phyloP scores from a whole-genome alignment of 73 alveolate genomes.

The Tetrahymena thermophila region DNA sequence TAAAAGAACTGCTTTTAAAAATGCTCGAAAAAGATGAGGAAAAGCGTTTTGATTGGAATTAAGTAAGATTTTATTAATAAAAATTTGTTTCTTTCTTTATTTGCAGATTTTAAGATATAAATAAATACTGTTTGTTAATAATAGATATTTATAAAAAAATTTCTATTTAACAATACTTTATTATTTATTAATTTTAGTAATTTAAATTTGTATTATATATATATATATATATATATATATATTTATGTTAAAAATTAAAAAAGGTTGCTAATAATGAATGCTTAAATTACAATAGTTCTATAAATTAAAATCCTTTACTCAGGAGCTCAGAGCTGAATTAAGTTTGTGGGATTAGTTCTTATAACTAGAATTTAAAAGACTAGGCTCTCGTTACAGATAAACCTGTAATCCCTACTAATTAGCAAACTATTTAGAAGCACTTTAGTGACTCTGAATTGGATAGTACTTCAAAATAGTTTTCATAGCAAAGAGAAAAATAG shows the following conservation, averaged over 20 bases:
- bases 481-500: not conserved
- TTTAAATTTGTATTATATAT: too few species aligned
- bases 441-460: not conserved
- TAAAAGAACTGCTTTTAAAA: not conserved
- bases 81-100: not conserved
- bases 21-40: not conserved
- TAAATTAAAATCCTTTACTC: not conserved
- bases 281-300: not conserved
- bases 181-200: too few species aligned
- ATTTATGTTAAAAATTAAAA: not conserved
- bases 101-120: too few species aligned
- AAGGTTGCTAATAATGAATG: not conserved
- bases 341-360: not conserved
- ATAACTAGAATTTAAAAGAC: not conserved
- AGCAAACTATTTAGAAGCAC: not conserved
- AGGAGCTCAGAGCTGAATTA: not conserved
- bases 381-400: not conserved
- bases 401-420: not conserved
- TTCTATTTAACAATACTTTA: too few species aligned
- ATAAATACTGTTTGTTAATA: too few species aligned
- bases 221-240: too few species aligned
- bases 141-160: too few species aligned
- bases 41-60: not conserved
- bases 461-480: not conserved
- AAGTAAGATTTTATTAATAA: not conserved